A percentile compares a stretch with the other conserved stretches of the same genome.
Conservation (phyloP, 2,329 filamentous ascomycete species). For the Amauroascus niger region DNA sequence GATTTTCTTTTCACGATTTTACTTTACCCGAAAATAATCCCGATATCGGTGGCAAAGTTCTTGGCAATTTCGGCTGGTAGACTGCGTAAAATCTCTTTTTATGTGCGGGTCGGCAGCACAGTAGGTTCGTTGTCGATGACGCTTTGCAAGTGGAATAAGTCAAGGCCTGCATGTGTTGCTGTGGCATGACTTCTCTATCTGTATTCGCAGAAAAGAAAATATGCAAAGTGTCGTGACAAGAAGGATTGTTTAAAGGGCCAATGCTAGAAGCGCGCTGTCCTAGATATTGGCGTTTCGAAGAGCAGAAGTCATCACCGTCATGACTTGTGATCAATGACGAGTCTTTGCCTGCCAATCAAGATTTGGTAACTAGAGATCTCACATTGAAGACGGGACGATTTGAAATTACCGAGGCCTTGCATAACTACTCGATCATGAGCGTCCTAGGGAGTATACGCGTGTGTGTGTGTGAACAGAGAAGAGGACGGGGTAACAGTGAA, state of each 20-base stretch:
- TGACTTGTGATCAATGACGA: constrained; percentile 1
- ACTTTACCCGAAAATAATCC: background rate
- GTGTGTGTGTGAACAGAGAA: background rate
- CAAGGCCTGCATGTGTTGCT: too few species aligned
- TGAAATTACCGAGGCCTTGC: too few species aligned
- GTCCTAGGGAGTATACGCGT: too few species aligned
- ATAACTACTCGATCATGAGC: too few species aligned
- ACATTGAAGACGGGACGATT: background rate
- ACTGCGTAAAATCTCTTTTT: too few species aligned
- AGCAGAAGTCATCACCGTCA: constrained; percentile 2
- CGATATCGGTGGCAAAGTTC: background rate
- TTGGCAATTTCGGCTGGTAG: background rate
- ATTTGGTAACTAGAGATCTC: background rate
- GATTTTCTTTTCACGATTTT: background rate
- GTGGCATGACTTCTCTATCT: too few species aligned
- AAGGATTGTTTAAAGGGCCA: background rate
- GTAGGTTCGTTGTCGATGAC: background rate
- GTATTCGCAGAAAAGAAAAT: background rate
- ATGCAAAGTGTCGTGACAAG: background rate
- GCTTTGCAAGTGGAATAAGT: background rate
- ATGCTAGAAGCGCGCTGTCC: too few species aligned
- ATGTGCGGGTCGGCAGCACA: background rate
- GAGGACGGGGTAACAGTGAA: background rate
- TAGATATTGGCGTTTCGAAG: background rate
- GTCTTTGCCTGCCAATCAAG: background rate